Percentiles rank a stretch among this genome's conserved stretches.
phyloP scores from a whole-genome alignment of 1,284 basidiomycete genomes.

The Blastosporella zonata region DNA sequence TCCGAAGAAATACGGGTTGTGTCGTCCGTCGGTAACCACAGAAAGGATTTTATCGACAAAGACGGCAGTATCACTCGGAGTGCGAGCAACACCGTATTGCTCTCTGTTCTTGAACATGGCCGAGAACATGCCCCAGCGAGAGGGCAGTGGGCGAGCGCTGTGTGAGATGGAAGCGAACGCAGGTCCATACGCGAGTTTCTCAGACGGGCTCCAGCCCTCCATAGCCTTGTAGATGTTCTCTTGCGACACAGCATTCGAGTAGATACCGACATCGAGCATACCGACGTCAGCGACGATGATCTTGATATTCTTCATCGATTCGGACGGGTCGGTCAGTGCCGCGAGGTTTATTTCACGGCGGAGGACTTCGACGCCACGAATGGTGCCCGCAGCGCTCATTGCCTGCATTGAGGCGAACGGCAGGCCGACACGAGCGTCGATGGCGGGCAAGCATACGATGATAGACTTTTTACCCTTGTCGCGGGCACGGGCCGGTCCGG shows the following conservation, averaged over 20 bases:
- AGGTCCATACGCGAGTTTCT: constrained; percentile 65
- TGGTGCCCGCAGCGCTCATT: constrained; percentile 70
- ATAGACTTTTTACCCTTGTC: constrained; percentile 60
- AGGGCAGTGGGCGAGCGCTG: constrained; percentile 28
- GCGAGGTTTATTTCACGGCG: constrained; percentile 65
- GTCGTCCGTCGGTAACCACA: constrained; percentile 53
- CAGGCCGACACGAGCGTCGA: constrained; percentile 65
- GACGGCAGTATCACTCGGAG: constrained; percentile 50
- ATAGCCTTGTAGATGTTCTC: constrained; percentile 46
- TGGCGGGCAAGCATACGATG: constrained; percentile 67
- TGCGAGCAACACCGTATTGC: constrained; percentile 40
- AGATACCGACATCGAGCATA: constrained; percentile 41
- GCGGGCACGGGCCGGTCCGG: constrained; percentile 48
- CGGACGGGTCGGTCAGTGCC: constrained; percentile 46
- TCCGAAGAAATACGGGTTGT: constrained; percentile 38
- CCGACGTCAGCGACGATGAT: constrained; percentile 70
- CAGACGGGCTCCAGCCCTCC: constrained; percentile 68
- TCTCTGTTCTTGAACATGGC: constrained; percentile 29
- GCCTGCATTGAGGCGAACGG: constrained; percentile 65
- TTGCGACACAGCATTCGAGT: constrained; percentile 24
- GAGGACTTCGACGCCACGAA: constrained; percentile 67
- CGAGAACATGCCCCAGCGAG: constrained; percentile 28
- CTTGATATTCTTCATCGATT: constrained; percentile 58
- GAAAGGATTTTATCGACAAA: constrained; percentile 58
- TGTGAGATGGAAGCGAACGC: constrained; percentile 56